Base-by-base conservation (phyloP, 768 basidiomycete genomes). In the Naganishia antarctica region DNA sequence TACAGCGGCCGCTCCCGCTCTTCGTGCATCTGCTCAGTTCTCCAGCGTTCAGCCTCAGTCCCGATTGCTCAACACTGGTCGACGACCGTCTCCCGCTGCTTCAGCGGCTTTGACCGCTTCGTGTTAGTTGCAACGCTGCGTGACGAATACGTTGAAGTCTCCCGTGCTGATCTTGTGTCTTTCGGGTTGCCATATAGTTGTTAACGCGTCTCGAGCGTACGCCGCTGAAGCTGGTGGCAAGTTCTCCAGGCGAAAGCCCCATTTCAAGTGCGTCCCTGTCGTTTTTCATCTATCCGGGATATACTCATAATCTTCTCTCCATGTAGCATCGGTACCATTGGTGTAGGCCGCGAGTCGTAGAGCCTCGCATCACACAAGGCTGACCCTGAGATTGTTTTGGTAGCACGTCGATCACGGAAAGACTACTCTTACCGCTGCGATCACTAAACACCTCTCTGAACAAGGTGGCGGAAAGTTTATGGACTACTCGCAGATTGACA, bases 401-500 rank as follows among this genome's bases (percentile, higher is more conserved):
- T 16, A 78, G 77, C 78, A 79, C 68, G 78, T 79, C 71, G 78
- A 79, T 69, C 78, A 79, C 64, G 78, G 78, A 34, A 79, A 79
- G 69, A 79, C 78, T 45, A 79, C 78, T 12, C 66, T 79, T 60
- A 79, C 78, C 15, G 78, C 78, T 34, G 78, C 78, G 34, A 79
- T 79, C 72, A 99, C 96, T 71, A 98, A 90, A 77, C 88, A 92
- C 62, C 84, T 98, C 61, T 81, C 96, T 28, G 81, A 84, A 69
- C 78, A 80, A 47, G 89, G 90, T 64, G 87, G 86, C 60, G 79
- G 78, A 62, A 80, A 82, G 76, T 98, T 99, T 80, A 90, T 93
- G 68, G 93, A 92, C 83, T 99, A 99, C 82, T 85, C 83, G 51
- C 86, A 91, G 79, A 99, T 99, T 72, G 96, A 99, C 88, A 97